Base-by-base conservation (phyloP, 192 early-diverging fungal species). In the Diversispora eburnea region DNA sequence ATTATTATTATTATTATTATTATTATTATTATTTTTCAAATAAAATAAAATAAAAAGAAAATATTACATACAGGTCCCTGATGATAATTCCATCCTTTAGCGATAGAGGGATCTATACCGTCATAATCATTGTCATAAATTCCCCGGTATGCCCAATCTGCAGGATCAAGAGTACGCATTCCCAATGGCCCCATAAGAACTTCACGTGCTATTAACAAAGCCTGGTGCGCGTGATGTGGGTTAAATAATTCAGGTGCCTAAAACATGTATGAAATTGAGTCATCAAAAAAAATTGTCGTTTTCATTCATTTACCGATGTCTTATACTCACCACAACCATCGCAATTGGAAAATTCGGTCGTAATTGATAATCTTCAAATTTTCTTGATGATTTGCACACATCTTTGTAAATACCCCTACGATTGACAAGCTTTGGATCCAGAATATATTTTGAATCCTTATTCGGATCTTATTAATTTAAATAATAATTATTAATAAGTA, bases 11-110 rank as follows among this genome's bases (percentile, higher is more conserved):
- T 13, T 56, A 22, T 33, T 48, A 57, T n/a, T 5, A 67, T 19
- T 5, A 20, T 52, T 69, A 4, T 0, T 58, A 51, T 43, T 2
- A 70, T 25, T 43, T 15, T 7, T 41, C 8, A 39, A 3, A 65
- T 19, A 22, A 6, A 41, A 66, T 55, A 3, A 75, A 82, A 54
- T 56, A 72, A 25, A 19, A 22, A 45, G 9, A 63, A 66, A 51
- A 52, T 17, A 43, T 2, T 9, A 74, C 78, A 56, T 82, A 82
- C 81, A 65, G 94, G 94, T 42, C 96, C 98, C 78, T 98, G 93
- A 71, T 99, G 96, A 77, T 99, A 99, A 76, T 99, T 99, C 81
- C 92, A 92, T 19, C 98, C 98, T 72, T 99, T 97, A 3, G 98
- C 96, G 1, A 97, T 86, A 10, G 88, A 81, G 8, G 88, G 79